These are phyloP conservation scores for Trichophyton simii DNA, from an alignment of 2,329 filamentous ascomycete genomes.

Conservation along the genomic window DNA sequence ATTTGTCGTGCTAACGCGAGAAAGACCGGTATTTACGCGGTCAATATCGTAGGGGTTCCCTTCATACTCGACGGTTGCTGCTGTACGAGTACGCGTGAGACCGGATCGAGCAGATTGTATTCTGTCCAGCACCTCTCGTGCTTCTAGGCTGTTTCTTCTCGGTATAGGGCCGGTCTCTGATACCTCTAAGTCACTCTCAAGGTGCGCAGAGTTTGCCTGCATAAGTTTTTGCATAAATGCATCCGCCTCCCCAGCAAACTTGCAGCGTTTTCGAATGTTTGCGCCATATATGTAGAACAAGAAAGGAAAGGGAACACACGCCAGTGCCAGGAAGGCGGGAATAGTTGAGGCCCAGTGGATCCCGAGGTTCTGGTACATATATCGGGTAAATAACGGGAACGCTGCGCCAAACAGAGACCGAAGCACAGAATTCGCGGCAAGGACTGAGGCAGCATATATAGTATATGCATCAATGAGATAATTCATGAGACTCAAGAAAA, in stretches of 20 bases:
- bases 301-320: slow-evolving; percentile 61
- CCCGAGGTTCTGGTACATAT: slow-evolving; percentile 42
- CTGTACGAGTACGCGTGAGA: background rate
- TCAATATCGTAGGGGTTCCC: slow-evolving; percentile 35
- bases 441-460: slow-evolving; percentile 62
- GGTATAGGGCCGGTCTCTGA: background rate
- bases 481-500: slow-evolving; percentile 54
- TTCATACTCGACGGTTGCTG: slow-evolving; percentile 24
- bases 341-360: slow-evolving; percentile 65
- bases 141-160: background rate
- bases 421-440: slow-evolving; percentile 68
- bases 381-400: slow-evolving; percentile 61
- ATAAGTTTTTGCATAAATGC: slow-evolving; percentile 42
- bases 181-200: slow-evolving; percentile 1
- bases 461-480: slow-evolving; percentile 59
- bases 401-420: slow-evolving; percentile 64
- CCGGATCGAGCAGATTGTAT: slow-evolving; percentile 1
- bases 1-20: slow-evolving; percentile 4
- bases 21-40: slow-evolving; percentile 27
- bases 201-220: background rate
- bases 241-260: slow-evolving; percentile 56
- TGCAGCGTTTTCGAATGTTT: slow-evolving; percentile 52
- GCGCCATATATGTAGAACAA: slow-evolving; percentile 62
- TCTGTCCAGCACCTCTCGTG: background rate
- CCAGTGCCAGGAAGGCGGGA: slow-evolving; percentile 60